Conservation (phyloP, 2,329 filamentous ascomycete genomes). For the Elsinoe arachidis region DNA sequence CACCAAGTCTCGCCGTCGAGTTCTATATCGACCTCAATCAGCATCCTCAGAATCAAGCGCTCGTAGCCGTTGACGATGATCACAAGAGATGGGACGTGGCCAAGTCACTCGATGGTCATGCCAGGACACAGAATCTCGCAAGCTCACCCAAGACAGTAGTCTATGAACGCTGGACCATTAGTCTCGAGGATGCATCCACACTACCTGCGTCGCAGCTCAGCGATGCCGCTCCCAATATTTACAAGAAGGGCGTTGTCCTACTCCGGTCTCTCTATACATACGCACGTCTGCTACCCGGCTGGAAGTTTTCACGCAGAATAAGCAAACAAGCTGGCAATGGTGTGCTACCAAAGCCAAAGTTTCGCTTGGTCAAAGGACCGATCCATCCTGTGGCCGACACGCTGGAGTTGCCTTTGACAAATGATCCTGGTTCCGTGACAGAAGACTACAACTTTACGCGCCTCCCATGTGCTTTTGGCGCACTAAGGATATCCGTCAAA, state of each 20-base stretch:
- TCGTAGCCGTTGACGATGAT: conserved; percentile 79
- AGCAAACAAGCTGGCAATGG: conserved; percentile 59
- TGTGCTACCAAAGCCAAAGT: conserved; percentile 62
- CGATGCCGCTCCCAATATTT: conserved; percentile 69
- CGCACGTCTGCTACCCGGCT: conserved; percentile 73
- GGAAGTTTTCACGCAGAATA: conserved; percentile 70
- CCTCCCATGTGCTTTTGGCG: conserved; percentile 77
- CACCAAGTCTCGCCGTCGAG: conserved; percentile 80
- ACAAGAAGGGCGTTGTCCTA: conserved; percentile 94
- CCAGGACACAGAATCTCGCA: conserved; percentile 38
- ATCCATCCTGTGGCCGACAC: conserved; percentile 54
- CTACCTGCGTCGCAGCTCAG: conserved; percentile 48
- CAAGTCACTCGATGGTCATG: conserved; percentile 58
- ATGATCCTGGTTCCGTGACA: conserved; percentile 41
- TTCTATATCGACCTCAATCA: conserved; percentile 60
- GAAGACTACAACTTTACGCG: conserved; percentile 74
- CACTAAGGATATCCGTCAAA: conserved; percentile 69
- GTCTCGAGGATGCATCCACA: conserved; percentile 57
- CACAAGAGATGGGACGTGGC: conserved; percentile 90
- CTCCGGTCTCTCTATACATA: conserved; percentile 83
- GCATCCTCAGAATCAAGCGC: conserved; percentile 72
- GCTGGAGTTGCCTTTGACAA: conserved; percentile 57
- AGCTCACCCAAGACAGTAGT: conserved; percentile 59
- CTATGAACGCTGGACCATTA: conserved; percentile 83
- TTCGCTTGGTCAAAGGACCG: conserved; percentile 60